phyloP scores from a whole-genome alignment of 768 basidiomycete species.

The Wakefieldia striispora region DNA sequence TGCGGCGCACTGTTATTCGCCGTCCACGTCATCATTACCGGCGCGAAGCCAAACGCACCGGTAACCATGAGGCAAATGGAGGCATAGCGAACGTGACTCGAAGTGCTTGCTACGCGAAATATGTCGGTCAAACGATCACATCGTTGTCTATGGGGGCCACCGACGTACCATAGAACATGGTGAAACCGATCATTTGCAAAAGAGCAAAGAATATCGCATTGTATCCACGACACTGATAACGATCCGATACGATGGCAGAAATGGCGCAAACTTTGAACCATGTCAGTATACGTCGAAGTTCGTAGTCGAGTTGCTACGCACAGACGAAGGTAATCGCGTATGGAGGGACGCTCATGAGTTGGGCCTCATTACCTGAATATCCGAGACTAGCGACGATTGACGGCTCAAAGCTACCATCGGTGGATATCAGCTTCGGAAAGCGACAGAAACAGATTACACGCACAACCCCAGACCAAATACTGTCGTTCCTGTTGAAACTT shows the following conservation, averaged over 20 bases:
- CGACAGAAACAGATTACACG: slow-evolving; percentile 23
- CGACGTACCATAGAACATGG: slow-evolving; percentile 6
- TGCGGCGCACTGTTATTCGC: slow-evolving; percentile 62
- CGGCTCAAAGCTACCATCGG: slow-evolving; percentile 56
- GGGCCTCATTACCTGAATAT: slow-evolving; percentile 50
- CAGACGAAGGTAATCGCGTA: slow-evolving; percentile 47
- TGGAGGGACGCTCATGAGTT: slow-evolving; percentile 61
- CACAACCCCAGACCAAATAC: slow-evolving; percentile 21
- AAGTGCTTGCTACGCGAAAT: slow-evolving; percentile 18
- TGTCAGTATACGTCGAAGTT: background rate
- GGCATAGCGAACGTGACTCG: slow-evolving; percentile 46
- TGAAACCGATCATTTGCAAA: slow-evolving; percentile 35
- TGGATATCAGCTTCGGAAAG: slow-evolving; percentile 36
- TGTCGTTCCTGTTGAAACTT: slow-evolving; percentile 10
- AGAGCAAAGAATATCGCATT: slow-evolving; percentile 44
- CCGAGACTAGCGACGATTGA: slow-evolving; percentile 59
- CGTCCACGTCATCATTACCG: slow-evolving; percentile 54
- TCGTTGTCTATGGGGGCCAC: background rate
- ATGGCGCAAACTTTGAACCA: slow-evolving; percentile 32
- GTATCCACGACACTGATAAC: slow-evolving; percentile 48
- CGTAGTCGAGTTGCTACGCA: slow-evolving; percentile 19
- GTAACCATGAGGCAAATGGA: slow-evolving; percentile 56
- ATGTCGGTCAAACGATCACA: background rate
- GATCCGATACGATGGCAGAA: slow-evolving; percentile 51
- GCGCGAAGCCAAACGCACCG: slow-evolving; percentile 49